Evolutionary conservation across 257 asterid species (phyloP), one percentile per base, ranked within the genome.

Genomic region (Fraxinus quadrangulata): DNA sequence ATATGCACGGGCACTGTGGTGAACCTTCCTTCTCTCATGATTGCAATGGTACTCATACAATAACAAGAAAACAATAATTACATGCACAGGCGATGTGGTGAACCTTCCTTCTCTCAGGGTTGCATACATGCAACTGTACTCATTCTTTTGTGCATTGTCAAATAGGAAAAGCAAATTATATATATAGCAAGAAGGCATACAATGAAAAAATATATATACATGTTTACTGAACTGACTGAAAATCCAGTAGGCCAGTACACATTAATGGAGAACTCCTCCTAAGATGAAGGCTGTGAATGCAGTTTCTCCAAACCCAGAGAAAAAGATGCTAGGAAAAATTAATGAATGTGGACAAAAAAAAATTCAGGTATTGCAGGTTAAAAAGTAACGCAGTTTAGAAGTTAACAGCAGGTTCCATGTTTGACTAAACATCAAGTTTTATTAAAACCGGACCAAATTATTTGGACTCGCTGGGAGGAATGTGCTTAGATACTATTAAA

Each of bases 51-150:
- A 37, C 45, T 1, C n/a, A 47, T 47, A 33, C 31, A 61, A 45
- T 24, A 75, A 75, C 36, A 74, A 49, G 37, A 67, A 75, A 45
- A 54, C 63, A 63, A 76, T 66, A 67, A 69, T 24, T 28, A 67
- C 21, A 70, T 59, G 30, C 72, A 75, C 16, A 5, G 68, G 23
- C 49, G 16, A 24, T 71, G 54, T 30, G 69, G 40, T 16, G 59
- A 47, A 47, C 59, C 59, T 47, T 14, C 21, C 59, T 3, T 14
- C 56, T 47, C n/a, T 47, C 59, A 47, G 59, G n/a, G 59, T 47
- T 16, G 56, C n/a, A 47, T 47, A 47, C 56, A 47, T 47, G 56
- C 56, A 47, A 47, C 5, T n/a, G 21, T 47, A 14, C 59, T 14
- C 26, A 56, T 56, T 56, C 66, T 56, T 17, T 56, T 1, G 66